Evolutionary conservation across 2,329 filamentous ascomycete species (phyloP).

Genomic region (Leptographium lundbergii): DNA sequence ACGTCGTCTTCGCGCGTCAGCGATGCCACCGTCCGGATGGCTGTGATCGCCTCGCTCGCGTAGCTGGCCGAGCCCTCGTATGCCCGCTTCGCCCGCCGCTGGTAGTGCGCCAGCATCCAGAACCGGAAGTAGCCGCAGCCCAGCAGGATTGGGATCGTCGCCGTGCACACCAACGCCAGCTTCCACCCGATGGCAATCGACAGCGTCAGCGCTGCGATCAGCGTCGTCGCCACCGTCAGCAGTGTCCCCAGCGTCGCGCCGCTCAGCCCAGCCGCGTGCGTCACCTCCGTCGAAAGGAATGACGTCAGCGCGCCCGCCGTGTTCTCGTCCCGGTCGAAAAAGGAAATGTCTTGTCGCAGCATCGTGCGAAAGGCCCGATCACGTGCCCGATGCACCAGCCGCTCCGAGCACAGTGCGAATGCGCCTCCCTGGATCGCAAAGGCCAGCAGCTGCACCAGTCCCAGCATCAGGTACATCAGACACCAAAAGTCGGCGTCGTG

Average conservation of each 20-base stretch:
- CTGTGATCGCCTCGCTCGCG: conserved; percentile 85
- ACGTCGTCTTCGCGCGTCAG: conserved; percentile 81
- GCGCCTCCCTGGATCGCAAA: conserved; percentile 57
- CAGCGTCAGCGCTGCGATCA: conserved; percentile 55
- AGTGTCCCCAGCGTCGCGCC: conserved; percentile 81
- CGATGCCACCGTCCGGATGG: conserved; percentile 86
- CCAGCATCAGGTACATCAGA: conserved; percentile 79
- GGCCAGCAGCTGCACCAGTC: conserved; percentile 56
- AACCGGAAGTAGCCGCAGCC: conserved; percentile 40
- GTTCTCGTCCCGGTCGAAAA: conserved; percentile 84
- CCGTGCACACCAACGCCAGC: conserved; percentile 28
- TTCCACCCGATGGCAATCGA: conserved; percentile 29
- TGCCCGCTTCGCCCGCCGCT: conserved; percentile 63
- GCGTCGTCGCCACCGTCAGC: conserved; percentile 65
- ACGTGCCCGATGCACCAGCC: conserved; percentile 70
- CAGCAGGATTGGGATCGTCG: conserved; percentile 26
- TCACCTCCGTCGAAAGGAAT: conserved; percentile 81
- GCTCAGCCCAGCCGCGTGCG: conserved; percentile 75
- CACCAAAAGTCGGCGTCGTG: conserved; percentile 74
- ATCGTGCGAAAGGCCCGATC: conserved; percentile 75
- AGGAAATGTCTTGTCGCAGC: conserved; percentile 83
- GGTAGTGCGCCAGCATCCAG: conserved; percentile 57
- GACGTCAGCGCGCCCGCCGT: conserved; percentile 79
- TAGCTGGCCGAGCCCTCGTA: conserved; percentile 74
- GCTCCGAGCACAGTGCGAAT: conserved; percentile 80